phyloP scores from a whole-genome alignment of 495 filamentous ascomycete species.

The Xylaria longipes region DNA sequence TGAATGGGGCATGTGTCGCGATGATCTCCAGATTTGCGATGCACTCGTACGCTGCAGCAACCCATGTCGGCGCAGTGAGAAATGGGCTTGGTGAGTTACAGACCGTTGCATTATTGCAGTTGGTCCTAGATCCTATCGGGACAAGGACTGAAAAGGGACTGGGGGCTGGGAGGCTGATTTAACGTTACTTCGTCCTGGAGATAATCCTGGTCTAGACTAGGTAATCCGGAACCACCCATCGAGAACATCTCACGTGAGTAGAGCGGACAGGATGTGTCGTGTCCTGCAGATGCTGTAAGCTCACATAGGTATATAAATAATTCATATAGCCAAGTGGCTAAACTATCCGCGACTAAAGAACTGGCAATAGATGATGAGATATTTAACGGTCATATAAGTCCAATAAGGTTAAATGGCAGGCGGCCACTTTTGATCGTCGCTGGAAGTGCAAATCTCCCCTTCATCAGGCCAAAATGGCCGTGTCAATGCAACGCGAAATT shows the following conservation, averaged over 20 bases:
- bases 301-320: neutral
- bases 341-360: neutral
- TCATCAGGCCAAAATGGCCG: slow-evolving; percentile 11
- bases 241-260: slow-evolving; percentile 18
- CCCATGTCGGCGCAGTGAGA: slow-evolving; percentile 7
- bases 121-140: slow-evolving; percentile 14
- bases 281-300: neutral
- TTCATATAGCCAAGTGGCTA: neutral
- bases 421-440: neutral
- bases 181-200: slow-evolving; percentile 22
- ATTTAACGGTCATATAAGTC: neutral
- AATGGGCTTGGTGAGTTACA: neutral
- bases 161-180: slow-evolving; percentile 26
- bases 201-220: neutral
- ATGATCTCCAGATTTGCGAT: slow-evolving; percentile 3
- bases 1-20: neutral
- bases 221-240: neutral
- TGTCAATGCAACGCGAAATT: slow-evolving; percentile 6
- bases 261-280: neutral
- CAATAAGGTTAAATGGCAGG: neutral
- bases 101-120: neutral
- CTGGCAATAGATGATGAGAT: neutral
- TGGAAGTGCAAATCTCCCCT: slow-evolving; percentile 2
- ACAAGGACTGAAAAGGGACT: slow-evolving; percentile 17
- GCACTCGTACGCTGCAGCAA: neutral